Percentiles rank a stretch among this genome's conserved stretches.
phyloP scores from a whole-genome alignment of 805 yeast species.

The Citeromyces matritensis region DNA sequence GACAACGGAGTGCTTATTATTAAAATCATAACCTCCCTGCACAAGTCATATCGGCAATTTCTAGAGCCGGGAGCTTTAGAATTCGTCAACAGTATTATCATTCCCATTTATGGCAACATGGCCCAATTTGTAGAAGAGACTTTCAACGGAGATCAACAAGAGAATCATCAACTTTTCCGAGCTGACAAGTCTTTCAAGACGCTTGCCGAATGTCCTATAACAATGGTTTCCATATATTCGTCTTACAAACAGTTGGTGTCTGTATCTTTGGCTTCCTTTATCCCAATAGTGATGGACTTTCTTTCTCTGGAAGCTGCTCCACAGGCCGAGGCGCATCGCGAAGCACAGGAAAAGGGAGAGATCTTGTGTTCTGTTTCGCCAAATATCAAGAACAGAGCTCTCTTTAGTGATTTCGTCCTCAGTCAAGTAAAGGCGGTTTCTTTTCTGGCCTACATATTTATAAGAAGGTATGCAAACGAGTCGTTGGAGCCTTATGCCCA shows the following conservation, averaged over 20 bases:
- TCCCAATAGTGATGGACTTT: slow-evolving; percentile 69
- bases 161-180: slow-evolving; percentile 32
- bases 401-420: slow-evolving; percentile 76
- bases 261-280: slow-evolving; percentile 55
- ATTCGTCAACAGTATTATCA: slow-evolving; percentile 65
- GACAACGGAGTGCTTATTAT: slow-evolving; percentile 88
- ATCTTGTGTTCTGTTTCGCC: slow-evolving; percentile 62
- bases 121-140: slow-evolving; percentile 59
- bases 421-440: slow-evolving; percentile 96
- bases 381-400: slow-evolving; percentile 56
- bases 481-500: slow-evolving; percentile 41
- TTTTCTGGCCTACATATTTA: slow-evolving; percentile 80
- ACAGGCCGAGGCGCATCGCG: slow-evolving; percentile 52
- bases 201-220: slow-evolving; percentile 91
- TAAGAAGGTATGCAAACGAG: slow-evolving; percentile 67
- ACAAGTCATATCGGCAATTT: slow-evolving; percentile 64
- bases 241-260: slow-evolving; percentile 68
- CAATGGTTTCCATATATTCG: slow-evolving; percentile 84
- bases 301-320: slow-evolving; percentile 69
- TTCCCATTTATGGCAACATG: slow-evolving; percentile 65
- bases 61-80: slow-evolving; percentile 61
- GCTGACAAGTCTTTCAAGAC: slow-evolving; percentile 81
- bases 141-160: slow-evolving; percentile 25
- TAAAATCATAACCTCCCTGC: slow-evolving; percentile 74
- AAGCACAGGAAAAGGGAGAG: slow-evolving; percentile 39